Conservation (phyloP, 2,329 filamentous ascomycete genomes). For the Aspergillus sp. region DNA sequence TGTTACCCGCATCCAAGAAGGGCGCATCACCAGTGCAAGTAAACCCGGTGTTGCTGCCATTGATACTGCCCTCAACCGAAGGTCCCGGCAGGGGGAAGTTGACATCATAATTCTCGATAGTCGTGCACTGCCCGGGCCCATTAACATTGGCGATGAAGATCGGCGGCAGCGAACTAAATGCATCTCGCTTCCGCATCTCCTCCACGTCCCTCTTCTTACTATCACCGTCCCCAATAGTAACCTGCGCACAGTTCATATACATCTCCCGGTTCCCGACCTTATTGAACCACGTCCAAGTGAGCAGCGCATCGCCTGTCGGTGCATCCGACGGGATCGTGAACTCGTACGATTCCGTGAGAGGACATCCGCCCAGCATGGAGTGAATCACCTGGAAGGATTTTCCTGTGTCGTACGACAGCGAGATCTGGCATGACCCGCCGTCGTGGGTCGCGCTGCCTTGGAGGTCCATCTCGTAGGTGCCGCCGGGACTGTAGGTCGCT, state of each 20-base stretch:
- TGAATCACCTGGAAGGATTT: constrained; percentile 69
- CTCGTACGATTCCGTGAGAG: constrained; percentile 55
- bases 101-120: constrained; percentile 59
- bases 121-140: constrained; percentile 57
- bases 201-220: constrained; percentile 5
- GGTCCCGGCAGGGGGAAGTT: constrained; percentile 67
- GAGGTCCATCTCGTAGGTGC: constrained; percentile 64
- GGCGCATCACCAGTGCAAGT: constrained; percentile 34
- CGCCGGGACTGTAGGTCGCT: constrained; percentile 64
- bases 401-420: constrained; percentile 72
- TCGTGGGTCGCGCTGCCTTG: constrained; percentile 63
- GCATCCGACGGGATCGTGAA: constrained; percentile 68
- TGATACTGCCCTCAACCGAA: constrained; percentile 46
- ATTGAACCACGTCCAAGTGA: constrained; percentile 80
- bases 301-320: constrained; percentile 61
- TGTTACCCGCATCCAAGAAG: constrained; percentile 28
- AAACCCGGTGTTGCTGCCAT: constrained; percentile 34
- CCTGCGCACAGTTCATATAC: constrained; percentile 82
- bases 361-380: constrained; percentile 62
- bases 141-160: constrained; percentile 72
- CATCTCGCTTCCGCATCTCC: constrained; percentile 12
- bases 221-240: constrained; percentile 55
- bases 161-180: constrained; percentile 55
- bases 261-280: constrained; percentile 75
- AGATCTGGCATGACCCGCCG: constrained; percentile 76